phyloP scores from a whole-genome alignment of 441 rosid genomes.

The Hura crepitans region DNA sequence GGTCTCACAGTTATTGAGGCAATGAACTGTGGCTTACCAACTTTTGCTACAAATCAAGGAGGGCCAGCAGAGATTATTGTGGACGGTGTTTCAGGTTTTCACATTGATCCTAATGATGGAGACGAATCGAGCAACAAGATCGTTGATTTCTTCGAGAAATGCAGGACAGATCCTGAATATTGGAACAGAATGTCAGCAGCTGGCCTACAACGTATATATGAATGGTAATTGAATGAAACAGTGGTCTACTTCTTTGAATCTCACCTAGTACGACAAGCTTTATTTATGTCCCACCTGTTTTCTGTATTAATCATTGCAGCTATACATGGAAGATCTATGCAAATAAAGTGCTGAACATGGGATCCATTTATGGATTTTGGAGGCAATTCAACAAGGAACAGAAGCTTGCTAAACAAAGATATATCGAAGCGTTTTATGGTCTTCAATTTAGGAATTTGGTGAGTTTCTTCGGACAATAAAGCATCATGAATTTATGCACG shows the following conservation, averaged over 20 bases:
- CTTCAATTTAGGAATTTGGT: constrained; percentile 75
- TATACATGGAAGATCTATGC: constrained; percentile 93
- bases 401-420: constrained; percentile 68
- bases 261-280: background rate
- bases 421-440: constrained; percentile 56
- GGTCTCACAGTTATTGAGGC: constrained; percentile 94
- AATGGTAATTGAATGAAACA: constrained; percentile 44
- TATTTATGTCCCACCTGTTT: background rate
- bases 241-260: background rate
- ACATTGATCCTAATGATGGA: constrained; percentile 77
- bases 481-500: background rate
- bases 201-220: constrained; percentile 69
- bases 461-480: constrained; percentile 17
- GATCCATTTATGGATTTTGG: constrained; percentile 74
- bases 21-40: constrained; percentile 91
- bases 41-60: constrained; percentile 87
- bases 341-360: constrained; percentile 73
- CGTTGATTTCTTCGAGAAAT: constrained; percentile 71
- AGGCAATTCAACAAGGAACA: constrained; percentile 70
- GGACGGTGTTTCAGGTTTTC: constrained; percentile 85
- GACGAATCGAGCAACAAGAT: constrained; percentile 64
- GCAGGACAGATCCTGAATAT: constrained; percentile 46
- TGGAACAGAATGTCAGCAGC: constrained; percentile 61
- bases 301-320: constrained; percentile 34
- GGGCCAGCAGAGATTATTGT: constrained; percentile 93